These are phyloP conservation scores for Glomus cerebriforme DNA, from an alignment of 192 early-diverging fungal genomes.

Conservation along the genomic window DNA sequence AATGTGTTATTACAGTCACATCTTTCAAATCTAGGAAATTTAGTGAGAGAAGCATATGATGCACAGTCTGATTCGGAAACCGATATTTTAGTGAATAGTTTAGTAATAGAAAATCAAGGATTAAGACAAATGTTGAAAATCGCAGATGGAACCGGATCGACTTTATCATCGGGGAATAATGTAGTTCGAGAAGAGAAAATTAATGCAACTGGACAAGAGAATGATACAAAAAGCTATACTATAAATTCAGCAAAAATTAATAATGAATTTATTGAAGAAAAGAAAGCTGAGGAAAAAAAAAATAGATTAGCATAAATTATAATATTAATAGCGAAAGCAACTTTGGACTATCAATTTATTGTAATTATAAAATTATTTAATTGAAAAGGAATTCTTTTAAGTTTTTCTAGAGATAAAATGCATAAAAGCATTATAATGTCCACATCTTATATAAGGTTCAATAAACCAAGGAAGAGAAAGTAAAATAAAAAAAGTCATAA, in stretches of 20 bases:
- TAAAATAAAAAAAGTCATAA: not conserved
- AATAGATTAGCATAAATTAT: too few relatives aligned
- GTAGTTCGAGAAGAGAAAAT: not conserved
- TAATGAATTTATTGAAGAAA: too few relatives aligned
- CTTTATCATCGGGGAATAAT: not conserved
- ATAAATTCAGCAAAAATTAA: not conserved
- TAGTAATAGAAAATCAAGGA: slow-evolving; percentile 32
- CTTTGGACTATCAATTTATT: not conserved
- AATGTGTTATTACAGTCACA: slow-evolving; percentile 23
- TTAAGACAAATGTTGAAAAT: slow-evolving; percentile 31
- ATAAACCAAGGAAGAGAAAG: slow-evolving; percentile 3
- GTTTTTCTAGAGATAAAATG: slow-evolving; percentile 1
- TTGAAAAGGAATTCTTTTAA: not conserved
- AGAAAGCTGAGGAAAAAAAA: too few relatives aligned
- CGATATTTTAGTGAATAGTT: slow-evolving; percentile 26
- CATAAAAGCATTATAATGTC: not conserved
- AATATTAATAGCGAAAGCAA: too few relatives aligned
- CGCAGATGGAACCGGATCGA: not conserved
- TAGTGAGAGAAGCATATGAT: slow-evolving; percentile 32
- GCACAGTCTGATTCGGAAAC: slow-evolving; percentile 22
- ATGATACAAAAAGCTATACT: too few relatives aligned
- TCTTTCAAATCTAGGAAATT: not conserved
- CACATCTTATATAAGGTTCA: slow-evolving; percentile 3
- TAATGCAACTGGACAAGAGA: not conserved
- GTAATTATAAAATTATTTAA: not conserved